Evolutionary conservation across 805 yeast genomes (phyloP).

Genomic region (Torulaspora franciscae): DNA sequence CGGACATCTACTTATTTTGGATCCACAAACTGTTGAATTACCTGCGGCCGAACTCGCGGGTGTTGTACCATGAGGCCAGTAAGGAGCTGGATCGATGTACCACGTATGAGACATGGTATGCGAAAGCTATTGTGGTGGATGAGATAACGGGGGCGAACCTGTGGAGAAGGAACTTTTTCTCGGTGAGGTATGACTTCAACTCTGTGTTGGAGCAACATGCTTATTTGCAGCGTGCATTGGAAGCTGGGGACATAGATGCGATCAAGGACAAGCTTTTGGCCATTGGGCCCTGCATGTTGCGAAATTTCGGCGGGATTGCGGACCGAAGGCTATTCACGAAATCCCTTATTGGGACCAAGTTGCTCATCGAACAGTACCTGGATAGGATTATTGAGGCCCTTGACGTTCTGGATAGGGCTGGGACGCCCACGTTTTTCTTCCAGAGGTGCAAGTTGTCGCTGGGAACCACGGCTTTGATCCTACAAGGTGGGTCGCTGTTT

Average conservation of each 20-base stretch:
- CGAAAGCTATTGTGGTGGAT: constrained; percentile 46
- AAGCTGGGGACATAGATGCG: constrained; percentile 47
- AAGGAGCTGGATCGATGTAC: constrained; percentile 48
- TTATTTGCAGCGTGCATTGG: constrained; percentile 56
- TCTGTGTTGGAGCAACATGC: constrained; percentile 72
- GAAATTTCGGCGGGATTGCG: constrained; percentile 90
- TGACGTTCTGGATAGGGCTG: constrained; percentile 46
- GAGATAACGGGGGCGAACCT: constrained; percentile 49
- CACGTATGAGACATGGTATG: constrained; percentile 68
- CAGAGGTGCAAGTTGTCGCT: constrained; percentile 78
- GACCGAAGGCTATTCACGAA: constrained; percentile 73
- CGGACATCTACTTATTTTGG: constrained; percentile 45
- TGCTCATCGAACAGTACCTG: constrained; percentile 58
- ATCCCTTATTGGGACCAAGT: constrained; percentile 83
- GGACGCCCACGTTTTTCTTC: constrained; percentile 69
- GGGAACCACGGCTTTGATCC: constrained; percentile 83
- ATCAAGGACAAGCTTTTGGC: constrained; percentile 65
- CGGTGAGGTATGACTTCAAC: constrained; percentile 76
- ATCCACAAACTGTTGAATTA: constrained; percentile 24
- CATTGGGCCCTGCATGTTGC: constrained; percentile 59
- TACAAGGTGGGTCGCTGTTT: constrained; percentile 93
- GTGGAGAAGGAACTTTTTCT: constrained; percentile 81
- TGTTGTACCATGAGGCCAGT: constrained; percentile 40
- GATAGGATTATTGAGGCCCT: constrained; percentile 77
- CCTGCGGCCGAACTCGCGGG: constrained; percentile 31